Evolutionary conservation across 805 yeast genomes (phyloP), one percentile per base, ranked within the genome.

Genomic region (Soucietia sequanensis): DNA sequence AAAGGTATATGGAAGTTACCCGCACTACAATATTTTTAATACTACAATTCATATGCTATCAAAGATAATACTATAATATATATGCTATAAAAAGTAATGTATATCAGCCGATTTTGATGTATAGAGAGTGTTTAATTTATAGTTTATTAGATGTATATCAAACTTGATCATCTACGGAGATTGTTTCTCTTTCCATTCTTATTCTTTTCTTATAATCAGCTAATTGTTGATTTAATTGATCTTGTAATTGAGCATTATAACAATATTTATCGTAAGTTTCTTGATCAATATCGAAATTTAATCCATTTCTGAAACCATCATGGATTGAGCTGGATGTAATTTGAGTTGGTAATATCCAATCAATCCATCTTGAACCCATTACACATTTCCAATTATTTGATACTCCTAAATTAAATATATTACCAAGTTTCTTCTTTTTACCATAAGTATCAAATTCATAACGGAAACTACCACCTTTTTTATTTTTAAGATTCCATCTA

Each of bases 341-440:
- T 10, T 41, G 16, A 1, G 58, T 37, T 0, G 98, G 98, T 1
- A 89, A 52, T 6, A 81, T 31, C 96, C 96, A 89, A 41, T 80
- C 79, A 6, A 42, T 30, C 75, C 79, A 71, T 1, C 62, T 56
- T 2, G 56, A 41, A 0, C 99, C 99, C 95, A 91, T 83, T 2
- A 86, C 75, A 5, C 72, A 64, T 13, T 52, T 42, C 85, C 89
- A 81, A 55, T 93, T 93, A 5, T 57, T 49, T 30, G 49, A 43
- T 15, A 54, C 52, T 0, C 97, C 96, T 24, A 91, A 52, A 58
- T 90, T 87, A 58, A 80, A 93, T 4, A 87, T 65, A 56, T 91
- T 86, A 1, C 83, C 88, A 5, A 70, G 43, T 6, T 64, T 56
- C 32, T 62, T 53, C 9, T 78, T 30, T 51, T 61, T 23, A 69